A percentile compares a stretch with the other conserved stretches of the same genome.
phyloP scores from a whole-genome alignment of 2,329 filamentous ascomycete species.

The Dryadomyces quercivorus region DNA sequence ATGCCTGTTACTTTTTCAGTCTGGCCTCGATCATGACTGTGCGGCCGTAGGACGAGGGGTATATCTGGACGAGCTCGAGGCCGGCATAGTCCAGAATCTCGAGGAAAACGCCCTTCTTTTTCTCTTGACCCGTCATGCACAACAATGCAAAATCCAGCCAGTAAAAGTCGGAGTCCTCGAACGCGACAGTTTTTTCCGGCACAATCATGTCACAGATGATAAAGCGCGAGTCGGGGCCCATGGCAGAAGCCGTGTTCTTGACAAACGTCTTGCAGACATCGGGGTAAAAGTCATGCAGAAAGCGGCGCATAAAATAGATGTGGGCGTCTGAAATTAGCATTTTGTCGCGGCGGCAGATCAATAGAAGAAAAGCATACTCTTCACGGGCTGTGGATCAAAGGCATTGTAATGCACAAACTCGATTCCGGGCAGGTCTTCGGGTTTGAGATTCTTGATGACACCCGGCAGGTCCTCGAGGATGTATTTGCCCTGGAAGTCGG shows the following conservation, averaged over 20 bases:
- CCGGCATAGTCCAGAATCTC: constrained; percentile 1
- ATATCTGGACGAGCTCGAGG: constrained; percentile 1
- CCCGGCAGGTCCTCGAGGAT: background rate
- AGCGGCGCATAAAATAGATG: constrained; percentile 4
- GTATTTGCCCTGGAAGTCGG: background rate
- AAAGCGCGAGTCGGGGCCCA: constrained; percentile 1
- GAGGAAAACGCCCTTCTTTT: background rate
- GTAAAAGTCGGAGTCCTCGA: background rate
- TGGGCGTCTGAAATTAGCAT: constrained; percentile 2
- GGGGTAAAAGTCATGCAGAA: constrained; percentile 1
- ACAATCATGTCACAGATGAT: constrained; percentile 2
- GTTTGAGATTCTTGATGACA: background rate
- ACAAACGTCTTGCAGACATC: constrained; percentile 1
- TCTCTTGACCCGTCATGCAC: constrained; percentile 2
- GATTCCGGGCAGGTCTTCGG: background rate
- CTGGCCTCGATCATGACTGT: background rate
- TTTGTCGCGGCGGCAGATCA: background rate
- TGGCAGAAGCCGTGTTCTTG: constrained; percentile 2
- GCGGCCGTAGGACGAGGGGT: background rate
- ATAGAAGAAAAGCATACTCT: background rate
- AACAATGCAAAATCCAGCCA: constrained; percentile 1
- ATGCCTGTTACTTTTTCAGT: background rate
- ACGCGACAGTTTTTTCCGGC: background rate
- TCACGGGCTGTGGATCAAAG: constrained; percentile 1
- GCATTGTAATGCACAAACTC: constrained; percentile 1